Percentiles rank a stretch among this genome's conserved stretches.
Conservation (phyloP, 2,329 filamentous ascomycete species). For the Fusarium paranaense region DNA sequence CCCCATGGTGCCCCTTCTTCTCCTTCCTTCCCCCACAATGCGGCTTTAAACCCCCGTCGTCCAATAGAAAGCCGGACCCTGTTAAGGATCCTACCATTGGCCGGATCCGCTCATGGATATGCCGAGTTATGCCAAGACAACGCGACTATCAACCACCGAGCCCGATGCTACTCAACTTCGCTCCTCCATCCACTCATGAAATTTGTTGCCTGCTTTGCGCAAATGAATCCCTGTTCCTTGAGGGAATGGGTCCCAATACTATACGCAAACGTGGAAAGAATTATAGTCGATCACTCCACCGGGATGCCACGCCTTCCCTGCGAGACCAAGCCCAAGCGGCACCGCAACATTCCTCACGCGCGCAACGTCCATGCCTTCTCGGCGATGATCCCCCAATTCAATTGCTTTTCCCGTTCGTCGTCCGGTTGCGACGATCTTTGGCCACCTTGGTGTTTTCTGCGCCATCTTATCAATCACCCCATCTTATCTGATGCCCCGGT, state of each 20-base stretch:
- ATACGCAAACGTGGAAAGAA: neutral
- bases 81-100: neutral
- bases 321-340: neutral
- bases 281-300: neutral
- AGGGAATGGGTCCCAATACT: neutral
- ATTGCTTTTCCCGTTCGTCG: neutral
- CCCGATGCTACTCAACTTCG: neutral
- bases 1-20: neutral
- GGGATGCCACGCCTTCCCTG: neutral
- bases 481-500: slow-evolving; percentile 38
- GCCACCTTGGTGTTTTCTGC: neutral
- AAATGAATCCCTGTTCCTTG: neutral
- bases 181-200: neutral
- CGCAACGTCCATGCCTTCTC: neutral
- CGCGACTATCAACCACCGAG: neutral
- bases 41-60: neutral
- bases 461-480: slow-evolving; percentile 37
- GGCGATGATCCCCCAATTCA: neutral
- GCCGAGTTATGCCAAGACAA: neutral
- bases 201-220: neutral
- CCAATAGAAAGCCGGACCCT: neutral
- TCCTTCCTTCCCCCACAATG: neutral
- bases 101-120: neutral
- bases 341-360: neutral
- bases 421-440: neutral